Evolutionary conservation across 2,329 filamentous ascomycete species (phyloP).

Genomic region (Colletotrichum tabaci): DNA sequence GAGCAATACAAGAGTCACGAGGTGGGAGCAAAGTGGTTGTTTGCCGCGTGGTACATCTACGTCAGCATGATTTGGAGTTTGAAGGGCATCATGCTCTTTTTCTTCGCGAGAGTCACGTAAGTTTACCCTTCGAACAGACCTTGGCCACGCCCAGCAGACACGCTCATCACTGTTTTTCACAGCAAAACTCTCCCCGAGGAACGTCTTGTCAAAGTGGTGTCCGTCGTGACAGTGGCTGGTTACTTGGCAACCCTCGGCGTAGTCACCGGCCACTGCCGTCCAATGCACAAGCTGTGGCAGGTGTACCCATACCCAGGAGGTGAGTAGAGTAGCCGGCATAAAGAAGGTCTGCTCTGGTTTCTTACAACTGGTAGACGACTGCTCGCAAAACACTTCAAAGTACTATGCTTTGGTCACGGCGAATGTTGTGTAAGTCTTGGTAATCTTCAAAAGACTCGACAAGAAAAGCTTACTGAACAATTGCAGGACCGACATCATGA

Average conservation of each 20-base stretch:
- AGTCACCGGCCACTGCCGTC: slow-evolving; percentile 30
- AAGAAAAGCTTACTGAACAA: not conserved
- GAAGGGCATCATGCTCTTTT: slow-evolving; percentile 39
- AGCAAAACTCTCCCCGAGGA: slow-evolving; percentile 37
- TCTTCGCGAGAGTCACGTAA: slow-evolving; percentile 37
- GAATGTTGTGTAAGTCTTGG: slow-evolving; percentile 22
- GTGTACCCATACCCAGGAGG: slow-evolving; percentile 35
- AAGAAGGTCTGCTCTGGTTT: not conserved
- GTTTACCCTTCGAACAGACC: not conserved
- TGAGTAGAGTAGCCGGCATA: not conserved
- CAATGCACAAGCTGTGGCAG: slow-evolving; percentile 33
- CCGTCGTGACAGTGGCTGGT: slow-evolving; percentile 16
- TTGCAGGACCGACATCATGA: slow-evolving; percentile 26
- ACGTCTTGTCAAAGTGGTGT: slow-evolving; percentile 31
- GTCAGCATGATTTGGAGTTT: slow-evolving; percentile 39
- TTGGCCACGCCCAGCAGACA: no score
- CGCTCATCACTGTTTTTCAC: not conserved
- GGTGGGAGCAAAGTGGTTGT: slow-evolving; percentile 36
- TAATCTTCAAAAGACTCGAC: not conserved
- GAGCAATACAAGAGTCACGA: slow-evolving; percentile 36
- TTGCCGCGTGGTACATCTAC: slow-evolving; percentile 38
- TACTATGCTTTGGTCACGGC: slow-evolving; percentile 36
- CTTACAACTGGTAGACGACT: slow-evolving; percentile 16
- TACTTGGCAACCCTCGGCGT: slow-evolving; percentile 33
- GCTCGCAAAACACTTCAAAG: slow-evolving; percentile 34